Evolutionary conservation across 345 rosid species (phyloP), one percentile per base, ranked within the genome.

Genomic region (Syzygium oleosum): DNA sequence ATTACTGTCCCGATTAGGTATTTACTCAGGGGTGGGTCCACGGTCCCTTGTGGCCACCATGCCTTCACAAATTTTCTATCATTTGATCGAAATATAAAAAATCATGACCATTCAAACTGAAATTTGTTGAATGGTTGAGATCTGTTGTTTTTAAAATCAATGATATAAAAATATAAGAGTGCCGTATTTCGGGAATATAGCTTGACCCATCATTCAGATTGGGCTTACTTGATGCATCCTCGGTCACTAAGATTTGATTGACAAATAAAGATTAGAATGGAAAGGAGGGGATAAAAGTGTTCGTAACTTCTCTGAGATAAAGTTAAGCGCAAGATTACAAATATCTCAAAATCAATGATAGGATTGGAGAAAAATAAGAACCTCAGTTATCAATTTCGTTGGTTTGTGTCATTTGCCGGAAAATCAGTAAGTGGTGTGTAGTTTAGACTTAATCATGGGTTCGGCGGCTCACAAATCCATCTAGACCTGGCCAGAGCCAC

Each of bases 321-420:
- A 16, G 78, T 29, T 8, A 9, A 68, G 80, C 21, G 11, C 19
- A 19, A 68, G 19, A 68, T 34, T 34, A 17, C 3, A 5, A 34
- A 38, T 17, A 68, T 19, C 13, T 34, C 9, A 17, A 68, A 65
- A 65, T 65, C 78, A 31, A 31, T 16, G 3, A 16, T 65, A 31
- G 16, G 16, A 31, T 65, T 6, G 6, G 43, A 1, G 12, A 16
- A 31, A 65, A 8, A 16, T 16, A 31, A 65, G 22, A 1, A 4
- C 6, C 21, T 16, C 1, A 8, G 1, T 12, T 65, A 31, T 31
- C 43, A 15, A 7, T 29, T 63, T 8, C 7, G 3, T 2, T 31
- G 19, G 1, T 5, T 31, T 16, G 43, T 0, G 1, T 16, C 78
- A 31, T 65, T 31, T 8, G 17, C 1, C 1, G 0, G 9, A 65